Base-by-base conservation (phyloP, 306 rosid species). In the Casuarina equisetifolia region DNA sequence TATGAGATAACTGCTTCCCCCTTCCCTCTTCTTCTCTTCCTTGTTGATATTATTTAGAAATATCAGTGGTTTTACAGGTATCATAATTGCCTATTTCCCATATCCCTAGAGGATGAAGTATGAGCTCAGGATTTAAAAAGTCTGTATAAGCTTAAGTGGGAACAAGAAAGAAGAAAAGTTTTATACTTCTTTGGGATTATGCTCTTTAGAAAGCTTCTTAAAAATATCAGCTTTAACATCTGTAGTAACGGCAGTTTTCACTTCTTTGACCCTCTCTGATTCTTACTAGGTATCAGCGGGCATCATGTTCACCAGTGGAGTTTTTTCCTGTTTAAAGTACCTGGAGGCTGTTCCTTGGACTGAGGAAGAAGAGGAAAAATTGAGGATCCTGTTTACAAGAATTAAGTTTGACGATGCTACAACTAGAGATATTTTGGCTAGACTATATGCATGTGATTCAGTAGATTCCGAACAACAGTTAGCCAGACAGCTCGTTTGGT, bases 281-380 rank as follows among this genome's bases (percentile, higher is more conserved):
- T 77, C 38, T 79, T 72, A 2, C 78, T 78, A 91, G 98, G 93
- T 93, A 44, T 91, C 93, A 0, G 93, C 97, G 9, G 89, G 94
- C 53, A 91, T 93, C 68, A 88, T 84, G 94, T 93, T 91, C 86
- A 81, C 85, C 8, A 91, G 78, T 86, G 92, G 94, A 44, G 91
- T 93, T 77, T 78, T 83, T 69, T 86, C 91, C 48, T 93, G 98
- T 86, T 83, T 93, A 51, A 87, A 84, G 73, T 91, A 88, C 81
- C 92, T 93, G 11, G 98, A 93, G 83, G 98, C 94, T 57, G 94
- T 93, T 86, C 96, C 96, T 84, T 93, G 96, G 96, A 89, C 94
- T 3, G 97, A 93, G 84, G 97, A 93, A 81, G 96, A 93, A 81
- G 96, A 91, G 86, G 96, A 89, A 82, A 93, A 93, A 76, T 61